These are phyloP conservation scores for Nakazawaea siamensis DNA, from an alignment of 805 yeast species.

Conservation along the genomic window DNA sequence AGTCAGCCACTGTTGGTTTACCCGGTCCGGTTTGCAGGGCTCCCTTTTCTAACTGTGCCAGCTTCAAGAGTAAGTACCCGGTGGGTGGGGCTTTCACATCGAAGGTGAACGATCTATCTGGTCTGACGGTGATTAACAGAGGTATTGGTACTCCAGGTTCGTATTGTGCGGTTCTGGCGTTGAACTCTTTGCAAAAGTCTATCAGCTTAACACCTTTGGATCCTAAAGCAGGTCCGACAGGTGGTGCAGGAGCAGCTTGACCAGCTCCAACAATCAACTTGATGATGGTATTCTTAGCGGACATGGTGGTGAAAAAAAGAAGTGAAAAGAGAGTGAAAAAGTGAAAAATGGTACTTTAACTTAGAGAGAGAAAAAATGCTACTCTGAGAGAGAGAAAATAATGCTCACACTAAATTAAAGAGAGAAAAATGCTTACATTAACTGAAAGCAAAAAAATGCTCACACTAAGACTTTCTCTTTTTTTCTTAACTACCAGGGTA, in stretches of 20 bases:
- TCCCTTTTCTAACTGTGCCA: conserved; percentile 77
- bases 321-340: too few relatives aligned
- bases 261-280: conserved; percentile 95
- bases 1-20: conserved; percentile 25
- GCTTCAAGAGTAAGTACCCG: conserved; percentile 73
- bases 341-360: too few relatives aligned
- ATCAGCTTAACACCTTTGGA: conserved; percentile 98
- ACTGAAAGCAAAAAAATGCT: too few relatives aligned
- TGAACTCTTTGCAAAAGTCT: conserved; percentile 96
- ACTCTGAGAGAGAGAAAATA: too few relatives aligned
- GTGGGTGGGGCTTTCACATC: conserved; percentile 90
- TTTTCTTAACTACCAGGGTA: too few relatives aligned
- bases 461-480: too few relatives aligned
- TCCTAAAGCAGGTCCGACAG: conserved; percentile 98
- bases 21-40: conserved; percentile 69
- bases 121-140: conserved; percentile 72
- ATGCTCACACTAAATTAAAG: too few relatives aligned
- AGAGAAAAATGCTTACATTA: too few relatives aligned
- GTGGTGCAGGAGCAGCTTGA: conserved; percentile 97
- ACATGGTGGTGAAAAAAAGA: too few relatives aligned
- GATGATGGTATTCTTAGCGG: conserved; percentile 54
- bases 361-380: too few relatives aligned
- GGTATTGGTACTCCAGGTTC: conserved; percentile 89
- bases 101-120: conserved; percentile 86
- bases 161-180: conserved; percentile 88